Base-by-base conservation (phyloP, 2,329 filamentous ascomycete species). In the Pseudocercospora musae region DNA sequence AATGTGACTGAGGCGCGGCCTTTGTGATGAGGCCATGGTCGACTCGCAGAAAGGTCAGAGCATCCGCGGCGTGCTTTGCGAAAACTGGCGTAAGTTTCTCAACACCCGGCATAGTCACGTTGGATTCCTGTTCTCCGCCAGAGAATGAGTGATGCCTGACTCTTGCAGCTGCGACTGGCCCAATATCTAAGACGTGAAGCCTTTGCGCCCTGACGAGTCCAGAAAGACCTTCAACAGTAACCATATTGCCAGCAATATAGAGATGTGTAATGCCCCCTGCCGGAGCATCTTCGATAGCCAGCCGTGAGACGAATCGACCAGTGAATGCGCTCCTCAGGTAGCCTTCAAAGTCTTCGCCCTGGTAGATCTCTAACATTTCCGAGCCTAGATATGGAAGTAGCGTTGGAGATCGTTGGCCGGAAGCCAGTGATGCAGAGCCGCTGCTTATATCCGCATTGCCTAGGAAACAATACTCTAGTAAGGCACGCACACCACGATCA, bases 181-280 rank as follows among this genome's bases (percentile, higher is more conserved):
- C 85, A 31, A 79, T 77, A 72, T 88, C 85, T 2, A 87, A 75
- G 2, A 84, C 81, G 66, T 85, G 79, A 8, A 88, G 73, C 31
- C 80, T 76, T 57, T 75, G 77, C 7, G 83, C 83, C 54, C 79
- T 74, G 10, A 87, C 68, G 4, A 87, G 74, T 15, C 79, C 81
- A 3, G 81, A 82, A 5, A 84, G 74, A 0, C 84, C 84, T 70
- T 86, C 83, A 0, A 84, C 79, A 1, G 83, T 85, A 4, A 87
- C 71, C 2, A 75, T 68, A 60, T 87, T 88, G 7, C 80, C 79
- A 3, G 84, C 79, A 13, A 87, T 78, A 68, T 85, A 86, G 2
- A 88, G 74, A 73, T 88, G 85, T 0, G 85, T 87, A 40, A 87
- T 80, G 2, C 85, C 85, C 9, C 77, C 75, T 67, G 82, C 78